These are phyloP conservation scores for Diaporthe australafricana DNA, from an alignment of 2,329 filamentous ascomycete genomes.

Conservation along the genomic window DNA sequence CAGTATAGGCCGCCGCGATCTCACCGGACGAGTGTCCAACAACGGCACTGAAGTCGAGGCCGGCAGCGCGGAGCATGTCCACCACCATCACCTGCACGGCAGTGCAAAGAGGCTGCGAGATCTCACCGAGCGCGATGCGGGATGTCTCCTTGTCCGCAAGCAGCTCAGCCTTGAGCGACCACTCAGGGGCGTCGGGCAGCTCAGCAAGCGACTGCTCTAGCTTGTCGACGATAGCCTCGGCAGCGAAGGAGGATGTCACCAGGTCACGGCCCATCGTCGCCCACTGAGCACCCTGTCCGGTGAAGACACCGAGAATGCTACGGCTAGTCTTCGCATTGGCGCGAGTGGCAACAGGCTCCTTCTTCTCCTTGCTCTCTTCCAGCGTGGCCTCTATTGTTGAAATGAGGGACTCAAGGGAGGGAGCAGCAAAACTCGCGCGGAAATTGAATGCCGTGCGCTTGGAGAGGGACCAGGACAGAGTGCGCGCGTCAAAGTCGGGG, in stretches of 20 bases:
- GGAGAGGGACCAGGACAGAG: conserved; percentile 13
- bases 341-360: neutral
- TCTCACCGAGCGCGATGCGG: conserved; percentile 33
- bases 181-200: conserved; percentile 23
- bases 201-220: conserved; percentile 20
- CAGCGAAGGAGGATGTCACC: conserved; percentile 43
- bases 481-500: conserved; percentile 8
- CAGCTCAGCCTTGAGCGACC: conserved; percentile 28
- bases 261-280: conserved; percentile 47
- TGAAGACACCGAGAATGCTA: conserved; percentile 43
- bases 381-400: neutral
- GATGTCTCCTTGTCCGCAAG: conserved; percentile 23
- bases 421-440: conserved; percentile 35
- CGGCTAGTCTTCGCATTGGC: neutral
- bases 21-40: conserved; percentile 45
- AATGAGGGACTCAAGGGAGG: neutral
- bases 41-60: conserved; percentile 42
- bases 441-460: conserved; percentile 26
- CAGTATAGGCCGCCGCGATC: conserved; percentile 35
- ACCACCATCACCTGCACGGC: conserved; percentile 53
- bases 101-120: conserved; percentile 47
- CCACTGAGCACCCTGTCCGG: conserved; percentile 50
- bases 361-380: neutral
- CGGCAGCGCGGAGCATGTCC: conserved; percentile 44
- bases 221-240: neutral